phyloP scores from a whole-genome alignment of 768 basidiomycete species.

The Calocera viscosa region DNA sequence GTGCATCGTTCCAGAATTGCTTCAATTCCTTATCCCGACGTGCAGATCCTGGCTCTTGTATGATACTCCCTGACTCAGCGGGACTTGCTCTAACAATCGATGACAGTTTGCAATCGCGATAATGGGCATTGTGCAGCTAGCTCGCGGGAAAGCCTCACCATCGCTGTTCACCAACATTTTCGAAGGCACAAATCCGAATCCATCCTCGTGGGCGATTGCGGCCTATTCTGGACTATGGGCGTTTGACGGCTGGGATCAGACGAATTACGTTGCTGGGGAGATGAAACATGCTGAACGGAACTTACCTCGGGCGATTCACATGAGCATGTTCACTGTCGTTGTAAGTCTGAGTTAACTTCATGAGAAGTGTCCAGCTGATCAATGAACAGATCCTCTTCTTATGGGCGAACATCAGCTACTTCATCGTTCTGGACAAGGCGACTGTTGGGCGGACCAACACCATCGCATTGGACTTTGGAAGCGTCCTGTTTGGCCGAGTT shows the following conservation, averaged over 20 bases:
- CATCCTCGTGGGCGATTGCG: conserved; percentile 81
- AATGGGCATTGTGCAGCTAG: conserved; percentile 66
- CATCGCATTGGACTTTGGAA: conserved; percentile 85
- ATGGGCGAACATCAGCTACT: conserved; percentile 77
- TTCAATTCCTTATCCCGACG: conserved; percentile 5
- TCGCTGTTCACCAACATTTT: conserved; percentile 62
- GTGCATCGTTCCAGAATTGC: conserved; percentile 13
- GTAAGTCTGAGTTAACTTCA: conserved; percentile 32
- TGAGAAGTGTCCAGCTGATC: background rate
- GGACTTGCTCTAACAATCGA: background rate
- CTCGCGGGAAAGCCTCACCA: conserved; percentile 53
- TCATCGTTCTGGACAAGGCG: conserved; percentile 81
- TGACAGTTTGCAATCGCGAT: conserved; percentile 45
- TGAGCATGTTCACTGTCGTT: conserved; percentile 74
- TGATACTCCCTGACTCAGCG: background rate
- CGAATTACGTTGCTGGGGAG: conserved; percentile 81
- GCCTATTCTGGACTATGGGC: conserved; percentile 93
- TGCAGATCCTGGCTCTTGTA: conserved; percentile 6
- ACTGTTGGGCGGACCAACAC: conserved; percentile 72
- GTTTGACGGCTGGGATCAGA: conserved; percentile 83
- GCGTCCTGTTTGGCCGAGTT: conserved; percentile 68
- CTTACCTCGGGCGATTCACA: conserved; percentile 77
- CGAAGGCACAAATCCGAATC: conserved; percentile 56
- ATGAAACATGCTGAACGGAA: conserved; percentile 71
- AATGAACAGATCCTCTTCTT: conserved; percentile 53